phyloP scores from a whole-genome alignment of 192 early-diverging fungal genomes.

The Mortierella hygrophila region DNA sequence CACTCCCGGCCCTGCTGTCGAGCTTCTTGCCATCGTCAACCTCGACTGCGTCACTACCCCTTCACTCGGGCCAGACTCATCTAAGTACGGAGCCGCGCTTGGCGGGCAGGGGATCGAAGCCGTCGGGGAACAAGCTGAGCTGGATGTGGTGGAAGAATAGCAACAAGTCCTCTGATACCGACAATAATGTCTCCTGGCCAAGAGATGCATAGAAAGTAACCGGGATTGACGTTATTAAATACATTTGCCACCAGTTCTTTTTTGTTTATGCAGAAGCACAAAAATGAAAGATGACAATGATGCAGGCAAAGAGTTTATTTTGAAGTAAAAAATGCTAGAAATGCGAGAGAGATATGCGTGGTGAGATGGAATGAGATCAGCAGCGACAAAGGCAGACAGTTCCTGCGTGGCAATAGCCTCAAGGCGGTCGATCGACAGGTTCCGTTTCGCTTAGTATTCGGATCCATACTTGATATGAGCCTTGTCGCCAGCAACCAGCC shows the following conservation, averaged over 20 bases:
- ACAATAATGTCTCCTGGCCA: not conserved
- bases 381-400: not conserved
- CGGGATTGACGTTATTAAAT: too few relatives aligned
- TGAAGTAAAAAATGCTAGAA: not conserved
- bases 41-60: not conserved
- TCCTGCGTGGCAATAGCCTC: too few relatives aligned
- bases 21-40: not conserved
- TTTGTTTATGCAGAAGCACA: too few relatives aligned
- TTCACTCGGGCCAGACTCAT: not conserved
- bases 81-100: not conserved
- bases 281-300: not conserved
- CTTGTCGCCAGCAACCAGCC: constrained; percentile 26
- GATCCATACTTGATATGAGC: constrained; percentile 51
- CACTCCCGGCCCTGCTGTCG: not conserved
- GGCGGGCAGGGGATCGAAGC: not conserved
- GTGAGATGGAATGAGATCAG: not conserved
- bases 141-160: not conserved
- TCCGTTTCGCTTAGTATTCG: constrained; percentile 23
- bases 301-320: not conserved
- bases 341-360: not conserved
- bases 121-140: not conserved
- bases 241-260: too few relatives aligned
- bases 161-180: not conserved
- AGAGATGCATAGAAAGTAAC: not conserved
- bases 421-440: not conserved